These are phyloP conservation scores for cucumber (Cucumis sativus) DNA, from an alignment of 306 rosid species.

Conservation along the genomic window DNA sequence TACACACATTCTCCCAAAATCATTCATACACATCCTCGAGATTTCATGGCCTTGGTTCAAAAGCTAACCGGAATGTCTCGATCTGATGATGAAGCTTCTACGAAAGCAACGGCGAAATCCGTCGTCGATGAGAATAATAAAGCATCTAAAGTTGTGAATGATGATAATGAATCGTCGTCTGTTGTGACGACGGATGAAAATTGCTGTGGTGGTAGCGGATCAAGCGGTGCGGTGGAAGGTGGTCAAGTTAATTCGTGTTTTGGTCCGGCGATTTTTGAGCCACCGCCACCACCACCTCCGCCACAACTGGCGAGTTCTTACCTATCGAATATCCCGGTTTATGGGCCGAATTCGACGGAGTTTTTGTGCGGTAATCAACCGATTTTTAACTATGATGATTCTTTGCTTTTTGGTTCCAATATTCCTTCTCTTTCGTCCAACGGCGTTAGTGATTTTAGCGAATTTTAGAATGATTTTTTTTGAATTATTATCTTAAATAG, in stretches of 20 bases:
- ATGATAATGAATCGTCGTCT: conserved; percentile 62
- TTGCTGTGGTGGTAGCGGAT: conserved; percentile 9
- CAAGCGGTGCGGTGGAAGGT: conserved; percentile 11
- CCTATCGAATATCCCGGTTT: not conserved
- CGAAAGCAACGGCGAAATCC: not conserved
- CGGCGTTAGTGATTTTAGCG: not conserved
- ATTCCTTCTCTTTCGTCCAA: not conserved
- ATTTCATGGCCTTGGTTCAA: conserved; percentile 68
- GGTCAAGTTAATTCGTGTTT: conserved; percentile 42
- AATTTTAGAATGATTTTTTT: not conserved
- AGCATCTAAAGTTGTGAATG: conserved; percentile 9
- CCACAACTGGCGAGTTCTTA: conserved; percentile 3
- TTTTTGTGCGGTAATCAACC: conserved; percentile 8
- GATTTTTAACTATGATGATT: conserved; percentile 6
- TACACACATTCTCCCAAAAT: conserved; percentile 75
- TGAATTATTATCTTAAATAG: not conserved
- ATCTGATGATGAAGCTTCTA: conserved; percentile 16
- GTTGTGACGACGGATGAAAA: conserved; percentile 43
- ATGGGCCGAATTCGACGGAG: conserved; percentile 5
- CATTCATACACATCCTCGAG: conserved; percentile 57
- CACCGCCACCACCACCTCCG: conserved; percentile 3
- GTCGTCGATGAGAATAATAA: not conserved
- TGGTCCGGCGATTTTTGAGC: conserved; percentile 17
- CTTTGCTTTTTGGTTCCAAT: not conserved
- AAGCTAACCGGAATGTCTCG: conserved; percentile 53